Base-by-base conservation (phyloP, 139 green algal genomes). In the Closterium sp. region DNA sequence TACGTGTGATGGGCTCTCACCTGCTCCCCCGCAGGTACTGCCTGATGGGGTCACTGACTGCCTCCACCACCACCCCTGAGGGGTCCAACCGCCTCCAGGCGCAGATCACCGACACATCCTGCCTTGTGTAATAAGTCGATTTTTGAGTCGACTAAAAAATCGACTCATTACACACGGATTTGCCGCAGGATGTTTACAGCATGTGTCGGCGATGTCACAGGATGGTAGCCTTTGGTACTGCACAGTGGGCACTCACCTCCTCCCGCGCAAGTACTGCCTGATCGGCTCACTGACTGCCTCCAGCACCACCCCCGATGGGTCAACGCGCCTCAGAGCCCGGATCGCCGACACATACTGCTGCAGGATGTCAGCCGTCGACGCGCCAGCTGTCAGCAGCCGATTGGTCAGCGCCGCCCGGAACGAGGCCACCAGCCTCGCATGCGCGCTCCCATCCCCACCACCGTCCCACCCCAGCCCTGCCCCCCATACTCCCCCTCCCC, bases 311-410 rank as follows among this genome's bases (percentile, higher is more conserved):
- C 97, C 97, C 94, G 93, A 89, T 90, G 90, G 90, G 38, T 96
- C 93, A 2, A 96, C 32, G n/a, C 38, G 31, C 23, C 89, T 30
- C 34, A 93, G 36, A 0, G 32, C 32, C 19, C 94, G 94, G 89
- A 99, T 98, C 34, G 96, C 97, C 2, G 93, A 95, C 28, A 98
- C 94, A 91, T 99, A 99, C 88, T 97, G 96, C 87, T 96, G 85
- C 21, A 99, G 96, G 89, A 99, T 98, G 91, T 98, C 97, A 31
- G 87, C 76, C 5, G 98, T 99, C 30, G 96, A 94, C 23, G 97
- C 98, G 43, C 98, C 98, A 91, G 97, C 84, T 88, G 98, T 97
- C 88, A 99, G 95, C 88, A 99, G 94, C 33, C 96, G 55, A 76
- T 76, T 76, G 55, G 55, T 19, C 55, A 76, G 55, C 12, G 55